phyloP scores from a whole-genome alignment of 1,284 basidiomycete genomes.

The Fomitopsis schrenkii region DNA sequence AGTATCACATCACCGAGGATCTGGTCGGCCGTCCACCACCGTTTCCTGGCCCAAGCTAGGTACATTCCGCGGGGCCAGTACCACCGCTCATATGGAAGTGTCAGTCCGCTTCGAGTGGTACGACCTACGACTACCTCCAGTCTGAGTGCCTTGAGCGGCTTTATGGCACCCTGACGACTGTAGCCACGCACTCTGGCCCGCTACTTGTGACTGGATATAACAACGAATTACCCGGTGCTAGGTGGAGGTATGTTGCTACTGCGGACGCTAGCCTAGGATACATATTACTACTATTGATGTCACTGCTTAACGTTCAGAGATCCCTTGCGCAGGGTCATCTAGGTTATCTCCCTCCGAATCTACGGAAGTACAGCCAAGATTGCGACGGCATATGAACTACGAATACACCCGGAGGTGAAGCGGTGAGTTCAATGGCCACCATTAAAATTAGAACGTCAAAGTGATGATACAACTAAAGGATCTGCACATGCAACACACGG shows the following conservation, averaged over 20 bases:
- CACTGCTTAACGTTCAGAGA: slow-evolving; percentile 27
- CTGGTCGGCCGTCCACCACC: too few species aligned
- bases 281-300: not conserved
- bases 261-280: slow-evolving; percentile 15
- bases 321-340: slow-evolving; percentile 45
- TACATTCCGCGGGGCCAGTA: too few species aligned
- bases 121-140: slow-evolving; percentile 10
- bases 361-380: slow-evolving; percentile 48
- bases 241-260: slow-evolving; percentile 31
- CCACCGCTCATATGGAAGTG: too few species aligned
- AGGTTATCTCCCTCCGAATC: slow-evolving; percentile 44
- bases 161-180: slow-evolving; percentile 48
- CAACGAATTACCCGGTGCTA: slow-evolving; percentile 47
- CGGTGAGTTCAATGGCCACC: slow-evolving; percentile 4
- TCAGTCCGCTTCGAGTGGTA: too few species aligned
- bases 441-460: not conserved
- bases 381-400: slow-evolving; percentile 49
- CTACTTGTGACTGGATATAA: slow-evolving; percentile 58
- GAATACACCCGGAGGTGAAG: slow-evolving; percentile 17
- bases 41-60: too few species aligned
- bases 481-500: slow-evolving; percentile 62
- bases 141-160: slow-evolving; percentile 42
- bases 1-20: too few species aligned
- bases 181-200: slow-evolving; percentile 39
- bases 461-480: slow-evolving; percentile 25